Conservation (phyloP, 805 yeast genomes). For the Metschnikowia kofuensis region DNA sequence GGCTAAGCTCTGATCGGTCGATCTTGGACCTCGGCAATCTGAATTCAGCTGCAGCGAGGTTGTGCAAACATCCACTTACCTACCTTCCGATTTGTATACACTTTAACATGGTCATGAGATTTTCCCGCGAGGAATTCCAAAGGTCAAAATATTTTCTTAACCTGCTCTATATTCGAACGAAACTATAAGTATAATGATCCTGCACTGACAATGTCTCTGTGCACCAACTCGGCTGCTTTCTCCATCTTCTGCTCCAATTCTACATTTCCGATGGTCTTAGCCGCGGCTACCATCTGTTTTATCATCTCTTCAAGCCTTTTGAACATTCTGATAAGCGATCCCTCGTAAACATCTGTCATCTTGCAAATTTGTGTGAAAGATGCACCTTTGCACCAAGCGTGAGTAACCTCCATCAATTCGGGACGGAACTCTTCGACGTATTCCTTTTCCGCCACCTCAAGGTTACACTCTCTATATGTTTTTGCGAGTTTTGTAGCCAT, state of each 20-base stretch:
- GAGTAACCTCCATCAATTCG: conserved; percentile 95
- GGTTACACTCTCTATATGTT: conserved; percentile 82
- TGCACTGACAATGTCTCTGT: conserved; percentile 95
- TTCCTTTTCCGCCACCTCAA: conserved; percentile 87
- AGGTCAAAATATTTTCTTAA: too few relatives aligned
- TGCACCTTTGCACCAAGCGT: conserved; percentile 95
- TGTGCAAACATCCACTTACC: too few relatives aligned
- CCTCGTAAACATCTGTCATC: conserved; percentile 98
- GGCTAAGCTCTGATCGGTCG: too few relatives aligned
- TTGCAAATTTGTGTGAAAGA: conserved; percentile 95
- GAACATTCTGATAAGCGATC: conserved; percentile 91
- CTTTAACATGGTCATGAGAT: too few relatives aligned
- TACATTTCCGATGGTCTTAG: conserved; percentile 89
- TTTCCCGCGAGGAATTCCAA: too few relatives aligned
- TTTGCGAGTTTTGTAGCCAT: conserved; percentile 92
- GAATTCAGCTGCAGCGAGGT: too few relatives aligned
- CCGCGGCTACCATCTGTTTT: conserved; percentile 85
- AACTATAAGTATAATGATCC: conserved; percentile 76
- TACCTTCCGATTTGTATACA: too few relatives aligned
- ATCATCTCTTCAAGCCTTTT: conserved; percentile 91
- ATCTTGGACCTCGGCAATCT: too few relatives aligned
- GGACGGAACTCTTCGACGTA: conserved; percentile 89
- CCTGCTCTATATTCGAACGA: too few relatives aligned
- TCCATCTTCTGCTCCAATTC: conserved; percentile 88
- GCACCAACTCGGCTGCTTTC: conserved; percentile 76